These are phyloP conservation scores for Coccinonectria pachysandricola DNA, from an alignment of 2,329 filamentous ascomycete genomes.

Conservation along the genomic window DNA sequence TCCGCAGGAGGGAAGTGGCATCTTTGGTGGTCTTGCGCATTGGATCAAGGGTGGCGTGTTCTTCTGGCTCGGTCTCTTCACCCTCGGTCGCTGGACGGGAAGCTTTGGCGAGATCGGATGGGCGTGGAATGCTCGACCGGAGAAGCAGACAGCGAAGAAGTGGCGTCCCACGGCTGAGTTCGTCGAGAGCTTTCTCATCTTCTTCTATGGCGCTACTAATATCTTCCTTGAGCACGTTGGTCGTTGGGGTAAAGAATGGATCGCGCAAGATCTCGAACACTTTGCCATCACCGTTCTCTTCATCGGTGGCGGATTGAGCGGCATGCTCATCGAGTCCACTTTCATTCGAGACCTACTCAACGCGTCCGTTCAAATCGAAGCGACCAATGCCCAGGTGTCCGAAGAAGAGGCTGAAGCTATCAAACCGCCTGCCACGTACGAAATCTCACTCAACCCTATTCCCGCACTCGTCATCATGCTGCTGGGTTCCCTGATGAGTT, in stretches of 20 bases:
- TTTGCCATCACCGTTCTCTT: conserved; percentile 89
- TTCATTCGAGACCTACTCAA: conserved; percentile 58
- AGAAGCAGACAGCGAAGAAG: conserved; percentile 39
- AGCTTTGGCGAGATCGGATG: conserved; percentile 85
- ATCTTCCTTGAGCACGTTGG: conserved; percentile 86
- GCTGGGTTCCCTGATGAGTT: conserved; percentile 89
- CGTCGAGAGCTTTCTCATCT: conserved; percentile 80
- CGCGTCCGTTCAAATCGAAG: conserved; percentile 30
- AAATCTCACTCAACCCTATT: conserved; percentile 75
- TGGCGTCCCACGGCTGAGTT: conserved; percentile 80
- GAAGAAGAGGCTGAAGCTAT: conserved; percentile 40
- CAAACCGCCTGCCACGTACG: conserved; percentile 54
- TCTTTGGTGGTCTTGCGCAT: conserved; percentile 84
- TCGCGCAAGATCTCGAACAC: conserved; percentile 76
- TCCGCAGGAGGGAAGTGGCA: conserved; percentile 48
- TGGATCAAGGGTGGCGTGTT: conserved; percentile 94
- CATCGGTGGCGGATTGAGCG: conserved; percentile 79
- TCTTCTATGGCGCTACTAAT: conserved; percentile 79
- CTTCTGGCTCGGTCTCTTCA: conserved; percentile 84
- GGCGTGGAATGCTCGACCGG: conserved; percentile 87
- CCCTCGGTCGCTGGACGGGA: conserved; percentile 80
- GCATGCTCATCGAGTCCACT: conserved; percentile 76
- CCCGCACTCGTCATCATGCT: conserved; percentile 79
- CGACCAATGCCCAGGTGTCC: conserved; percentile 23
- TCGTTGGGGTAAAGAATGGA: conserved; percentile 61